Percentiles rank a stretch among this genome's conserved stretches.
Evolutionary conservation across 371 early-diverging fungal genomes (phyloP).

Genomic region (Batkoa obscura): DNA sequence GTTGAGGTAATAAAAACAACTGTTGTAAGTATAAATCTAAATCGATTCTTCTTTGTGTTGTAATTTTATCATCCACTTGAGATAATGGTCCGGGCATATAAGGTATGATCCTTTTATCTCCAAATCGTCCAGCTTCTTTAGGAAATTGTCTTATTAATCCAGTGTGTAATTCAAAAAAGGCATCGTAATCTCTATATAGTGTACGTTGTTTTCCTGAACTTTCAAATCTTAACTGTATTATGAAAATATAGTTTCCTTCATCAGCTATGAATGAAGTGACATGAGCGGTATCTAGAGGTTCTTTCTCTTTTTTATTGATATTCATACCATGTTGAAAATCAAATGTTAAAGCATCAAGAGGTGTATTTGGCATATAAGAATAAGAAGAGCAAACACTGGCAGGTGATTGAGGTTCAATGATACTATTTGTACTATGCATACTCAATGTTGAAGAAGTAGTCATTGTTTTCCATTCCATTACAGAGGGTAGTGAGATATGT

Average conservation of each 20-base stretch:
- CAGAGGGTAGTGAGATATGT: constrained; percentile 30
- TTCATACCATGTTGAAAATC: neutral
- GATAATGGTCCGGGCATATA: constrained; percentile 53
- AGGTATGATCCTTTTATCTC: constrained; percentile 40
- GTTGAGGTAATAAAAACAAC: constrained; percentile 32
- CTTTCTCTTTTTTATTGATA: too few relatives aligned
- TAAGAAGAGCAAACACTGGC: constrained; percentile 4
- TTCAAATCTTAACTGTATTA: constrained; percentile 31
- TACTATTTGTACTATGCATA: neutral
- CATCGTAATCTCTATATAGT: constrained; percentile 53
- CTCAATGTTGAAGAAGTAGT: too few relatives aligned
- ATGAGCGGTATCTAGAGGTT: constrained; percentile 21
- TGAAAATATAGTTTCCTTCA: constrained; percentile 49
- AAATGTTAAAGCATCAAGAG: neutral
- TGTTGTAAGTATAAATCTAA: constrained; percentile 52
- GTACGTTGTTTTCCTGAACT: constrained; percentile 27
- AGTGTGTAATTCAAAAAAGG: constrained; percentile 64
- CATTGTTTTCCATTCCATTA: constrained; percentile 48
- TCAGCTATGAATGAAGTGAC: constrained; percentile 33
- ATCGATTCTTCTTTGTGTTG: constrained; percentile 33
- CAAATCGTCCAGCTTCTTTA: constrained; percentile 44
- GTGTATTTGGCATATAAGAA: constrained; percentile 3
- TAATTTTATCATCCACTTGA: constrained; percentile 28
- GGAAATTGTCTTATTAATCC: constrained; percentile 53
- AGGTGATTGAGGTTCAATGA: neutral